phyloP scores from a whole-genome alignment of 1,284 basidiomycete genomes.

The Ceratobasidium sp. region DNA sequence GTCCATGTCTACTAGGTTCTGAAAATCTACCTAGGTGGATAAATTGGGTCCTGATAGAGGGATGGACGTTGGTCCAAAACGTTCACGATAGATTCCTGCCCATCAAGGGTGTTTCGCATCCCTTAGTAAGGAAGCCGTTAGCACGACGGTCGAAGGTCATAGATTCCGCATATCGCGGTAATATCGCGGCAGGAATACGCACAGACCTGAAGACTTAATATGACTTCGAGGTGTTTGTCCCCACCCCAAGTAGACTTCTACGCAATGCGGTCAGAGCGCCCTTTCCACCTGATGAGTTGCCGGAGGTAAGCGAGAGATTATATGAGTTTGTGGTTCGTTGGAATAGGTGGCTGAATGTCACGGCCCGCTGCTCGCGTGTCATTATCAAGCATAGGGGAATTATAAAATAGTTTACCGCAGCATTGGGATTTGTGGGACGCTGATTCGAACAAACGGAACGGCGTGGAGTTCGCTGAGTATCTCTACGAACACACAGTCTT shows the following conservation, averaged over 20 bases:
- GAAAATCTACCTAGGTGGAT: slow-evolving; percentile 66
- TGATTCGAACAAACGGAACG: slow-evolving; percentile 78
- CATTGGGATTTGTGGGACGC: slow-evolving; percentile 77
- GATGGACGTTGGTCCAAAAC: slow-evolving; percentile 79
- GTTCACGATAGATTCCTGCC: slow-evolving; percentile 77
- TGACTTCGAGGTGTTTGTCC: slow-evolving; percentile 62
- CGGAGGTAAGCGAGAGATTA: slow-evolving; percentile 67
- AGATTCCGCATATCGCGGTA: slow-evolving; percentile 76
- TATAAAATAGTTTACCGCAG: slow-evolving; percentile 53
- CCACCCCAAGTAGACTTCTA: slow-evolving; percentile 73
- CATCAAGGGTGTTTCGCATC: slow-evolving; percentile 71
- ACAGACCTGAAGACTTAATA: slow-evolving; percentile 63
- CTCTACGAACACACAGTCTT: slow-evolving; percentile 71
- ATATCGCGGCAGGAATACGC: slow-evolving; percentile 77
- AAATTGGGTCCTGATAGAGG: slow-evolving; percentile 70
- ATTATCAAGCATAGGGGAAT: too few species aligned
- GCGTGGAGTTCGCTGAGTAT: slow-evolving; percentile 73
- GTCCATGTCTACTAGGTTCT: not conserved
- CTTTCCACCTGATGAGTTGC: slow-evolving; percentile 75
- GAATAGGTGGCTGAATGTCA: slow-evolving; percentile 72
- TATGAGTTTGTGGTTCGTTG: slow-evolving; percentile 76
- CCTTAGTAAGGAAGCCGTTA: slow-evolving; percentile 79
- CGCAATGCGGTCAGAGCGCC: slow-evolving; percentile 68
- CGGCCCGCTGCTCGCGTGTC: slow-evolving; percentile 62
- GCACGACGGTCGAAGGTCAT: slow-evolving; percentile 78